Evolutionary conservation across 129 eudicot species (phyloP).

Genomic region (Flaveria linearis): DNA sequence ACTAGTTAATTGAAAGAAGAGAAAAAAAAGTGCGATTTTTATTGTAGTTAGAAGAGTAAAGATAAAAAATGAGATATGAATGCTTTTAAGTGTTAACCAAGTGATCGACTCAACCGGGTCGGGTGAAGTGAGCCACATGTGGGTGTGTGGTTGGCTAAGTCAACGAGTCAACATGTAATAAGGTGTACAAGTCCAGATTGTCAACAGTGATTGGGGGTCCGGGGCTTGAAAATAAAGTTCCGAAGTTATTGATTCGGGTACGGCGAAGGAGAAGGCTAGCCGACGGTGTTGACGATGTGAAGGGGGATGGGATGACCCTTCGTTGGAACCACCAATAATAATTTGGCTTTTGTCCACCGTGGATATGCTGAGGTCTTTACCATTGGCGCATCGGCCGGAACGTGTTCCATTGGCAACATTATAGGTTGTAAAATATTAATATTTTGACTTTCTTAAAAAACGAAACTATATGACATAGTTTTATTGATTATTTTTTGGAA

Average conservation of each 20-base stretch:
- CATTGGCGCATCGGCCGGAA: not conserved
- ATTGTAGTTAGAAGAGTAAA: too few species aligned
- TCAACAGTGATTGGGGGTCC: not conserved
- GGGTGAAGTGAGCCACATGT: slow-evolving; percentile 26
- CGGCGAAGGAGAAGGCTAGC: slow-evolving; percentile 27
- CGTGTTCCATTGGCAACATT: not conserved
- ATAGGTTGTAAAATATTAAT: too few species aligned
- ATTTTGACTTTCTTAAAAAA: not conserved
- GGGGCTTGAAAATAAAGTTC: not conserved
- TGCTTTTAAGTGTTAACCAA: not conserved
- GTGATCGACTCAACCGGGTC: slow-evolving; percentile 23
- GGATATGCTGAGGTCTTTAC: too few species aligned
- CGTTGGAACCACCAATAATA: slow-evolving; percentile 29
- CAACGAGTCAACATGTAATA: slow-evolving; percentile 34
- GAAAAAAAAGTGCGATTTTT: too few species aligned
- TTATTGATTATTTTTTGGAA: too few species aligned
- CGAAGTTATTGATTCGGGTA: slow-evolving; percentile 15
- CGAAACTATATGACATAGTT: too few species aligned
- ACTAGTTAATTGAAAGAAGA: too few species aligned
- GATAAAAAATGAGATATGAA: not conserved
- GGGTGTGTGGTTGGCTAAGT: slow-evolving; percentile 16
- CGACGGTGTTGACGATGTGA: slow-evolving; percentile 31
- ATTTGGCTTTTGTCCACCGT: slow-evolving; percentile 23
- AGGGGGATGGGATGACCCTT: slow-evolving; percentile 12
- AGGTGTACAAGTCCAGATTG: slow-evolving; percentile 18